A percentile compares a stretch with the other conserved stretches of the same genome.
These are phyloP conservation scores for Ustilago sp. DNA, from an alignment of 1,284 basidiomycete genomes.

Conservation along the genomic window DNA sequence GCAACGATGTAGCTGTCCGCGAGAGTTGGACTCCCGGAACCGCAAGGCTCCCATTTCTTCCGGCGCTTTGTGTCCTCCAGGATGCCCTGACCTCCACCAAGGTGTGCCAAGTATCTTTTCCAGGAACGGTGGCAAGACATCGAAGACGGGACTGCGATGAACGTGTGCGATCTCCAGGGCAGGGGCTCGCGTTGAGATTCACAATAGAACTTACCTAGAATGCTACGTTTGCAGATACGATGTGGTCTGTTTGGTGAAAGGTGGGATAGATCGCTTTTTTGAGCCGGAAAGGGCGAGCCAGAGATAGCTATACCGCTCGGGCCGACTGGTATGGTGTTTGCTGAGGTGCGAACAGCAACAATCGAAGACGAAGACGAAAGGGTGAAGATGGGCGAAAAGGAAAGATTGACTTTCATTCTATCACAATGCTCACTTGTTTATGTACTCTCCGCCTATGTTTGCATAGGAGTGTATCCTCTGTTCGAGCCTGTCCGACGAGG, in stretches of 20 bases:
- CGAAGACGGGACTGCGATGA: neutral
- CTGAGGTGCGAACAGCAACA: neutral
- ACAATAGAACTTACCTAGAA: neutral
- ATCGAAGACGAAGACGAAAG: neutral
- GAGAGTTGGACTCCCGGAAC: neutral
- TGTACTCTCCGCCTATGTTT: conserved; percentile 1
- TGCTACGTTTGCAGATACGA: neutral
- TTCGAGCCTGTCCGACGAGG: neutral
- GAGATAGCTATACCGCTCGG: neutral
- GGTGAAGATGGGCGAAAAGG: neutral
- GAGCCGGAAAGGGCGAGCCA: neutral
- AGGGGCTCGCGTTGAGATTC: neutral
- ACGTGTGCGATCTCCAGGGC: neutral
- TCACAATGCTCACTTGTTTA: neutral
- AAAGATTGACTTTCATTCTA: neutral
- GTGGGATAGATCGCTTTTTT: neutral
- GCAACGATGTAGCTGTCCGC: neutral
- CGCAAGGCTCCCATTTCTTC: neutral
- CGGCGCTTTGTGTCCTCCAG: neutral
- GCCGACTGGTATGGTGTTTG: neutral
- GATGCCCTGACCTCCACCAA: neutral
- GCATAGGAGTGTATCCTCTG: neutral
- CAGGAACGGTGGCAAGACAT: neutral
- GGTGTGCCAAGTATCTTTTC: neutral
- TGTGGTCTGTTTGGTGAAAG: neutral